Conservation (phyloP, 352 stramenopile genomes). For the Bremia lactucae region DNA sequence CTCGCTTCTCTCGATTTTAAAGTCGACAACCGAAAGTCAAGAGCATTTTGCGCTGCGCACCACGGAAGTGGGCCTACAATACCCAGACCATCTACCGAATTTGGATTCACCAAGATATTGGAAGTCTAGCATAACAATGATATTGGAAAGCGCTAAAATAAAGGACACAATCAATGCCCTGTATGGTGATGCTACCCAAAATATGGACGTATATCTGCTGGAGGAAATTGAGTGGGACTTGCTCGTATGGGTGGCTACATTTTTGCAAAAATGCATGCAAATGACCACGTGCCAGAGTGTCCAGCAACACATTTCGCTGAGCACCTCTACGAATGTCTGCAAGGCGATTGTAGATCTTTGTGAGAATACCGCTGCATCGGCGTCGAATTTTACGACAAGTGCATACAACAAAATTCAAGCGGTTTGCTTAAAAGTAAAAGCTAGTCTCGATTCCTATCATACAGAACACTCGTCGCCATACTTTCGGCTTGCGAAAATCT, state of each 20-base stretch:
- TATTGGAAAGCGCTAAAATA: conserved; percentile 62
- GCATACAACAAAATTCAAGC: conserved; percentile 57
- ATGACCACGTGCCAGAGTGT: conserved; percentile 72
- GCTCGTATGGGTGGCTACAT: conserved; percentile 57
- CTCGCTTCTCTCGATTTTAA: conserved; percentile 57
- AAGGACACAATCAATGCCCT: conserved; percentile 66
- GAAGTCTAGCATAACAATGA: conserved; percentile 62
- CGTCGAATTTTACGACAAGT: conserved; percentile 41
- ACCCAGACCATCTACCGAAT: conserved; percentile 50
- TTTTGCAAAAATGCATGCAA: conserved; percentile 69
- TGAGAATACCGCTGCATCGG: conserved; percentile 51
- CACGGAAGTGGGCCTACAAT: conserved; percentile 54
- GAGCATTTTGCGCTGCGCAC: conserved; percentile 64
- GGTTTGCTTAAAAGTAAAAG: conserved; percentile 67
- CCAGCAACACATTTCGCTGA: conserved; percentile 69
- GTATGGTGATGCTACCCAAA: conserved; percentile 50
- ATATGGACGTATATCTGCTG: conserved; percentile 66
- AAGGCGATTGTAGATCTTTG: conserved; percentile 71
- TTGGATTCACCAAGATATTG: conserved; percentile 62
- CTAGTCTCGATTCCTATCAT: conserved; percentile 55
- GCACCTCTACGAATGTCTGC: conserved; percentile 71
- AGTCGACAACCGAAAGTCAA: conserved; percentile 58
- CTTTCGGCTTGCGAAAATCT: conserved; percentile 63
- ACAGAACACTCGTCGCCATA: conserved; percentile 59
- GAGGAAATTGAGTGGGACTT: conserved; percentile 75